Evolutionary conservation across 768 basidiomycete genomes (phyloP).

Genomic region (Cystoderma amianthinum): DNA sequence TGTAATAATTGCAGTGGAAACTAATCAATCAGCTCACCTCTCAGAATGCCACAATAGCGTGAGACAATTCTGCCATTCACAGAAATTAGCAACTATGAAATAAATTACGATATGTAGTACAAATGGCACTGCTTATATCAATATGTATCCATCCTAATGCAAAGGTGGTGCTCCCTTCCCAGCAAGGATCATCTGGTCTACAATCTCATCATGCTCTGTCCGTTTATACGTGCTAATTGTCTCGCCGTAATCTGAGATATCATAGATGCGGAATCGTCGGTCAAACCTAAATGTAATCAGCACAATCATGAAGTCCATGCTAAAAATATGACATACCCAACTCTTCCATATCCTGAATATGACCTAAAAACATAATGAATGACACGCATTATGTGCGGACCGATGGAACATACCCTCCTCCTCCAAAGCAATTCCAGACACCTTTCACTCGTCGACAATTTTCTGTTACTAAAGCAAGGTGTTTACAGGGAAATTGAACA

Average conservation of each 20-base stretch:
- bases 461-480: slow-evolving; percentile 59
- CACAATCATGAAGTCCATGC: neutral
- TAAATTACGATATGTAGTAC: neutral
- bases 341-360: slow-evolving; percentile 75
- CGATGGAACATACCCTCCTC: slow-evolving; percentile 57
- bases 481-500: slow-evolving; percentile 1
- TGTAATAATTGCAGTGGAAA: neutral
- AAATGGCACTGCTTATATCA: neutral
- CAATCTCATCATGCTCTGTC: slow-evolving; percentile 59
- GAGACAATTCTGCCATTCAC: too few species aligned
- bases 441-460: slow-evolving; percentile 81
- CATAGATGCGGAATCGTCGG: slow-evolving; percentile 84
- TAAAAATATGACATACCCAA: slow-evolving; percentile 46
- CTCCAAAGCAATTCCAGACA: slow-evolving; percentile 90
- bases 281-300: slow-evolving; percentile 55
- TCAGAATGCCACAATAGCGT: too few species aligned
- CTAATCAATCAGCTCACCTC: too few species aligned
- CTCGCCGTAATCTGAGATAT: slow-evolving; percentile 87
- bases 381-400: neutral
- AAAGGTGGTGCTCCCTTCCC: slow-evolving; percentile 40
- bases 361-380: slow-evolving; percentile 36
- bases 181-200: slow-evolving; percentile 58
- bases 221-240: slow-evolving; percentile 85
- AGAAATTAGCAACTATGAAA: neutral
- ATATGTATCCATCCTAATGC: slow-evolving; percentile 4